Evolutionary conservation across 352 stramenopile species (phyloP).

Genomic region (Blastocystis sp.): DNA sequence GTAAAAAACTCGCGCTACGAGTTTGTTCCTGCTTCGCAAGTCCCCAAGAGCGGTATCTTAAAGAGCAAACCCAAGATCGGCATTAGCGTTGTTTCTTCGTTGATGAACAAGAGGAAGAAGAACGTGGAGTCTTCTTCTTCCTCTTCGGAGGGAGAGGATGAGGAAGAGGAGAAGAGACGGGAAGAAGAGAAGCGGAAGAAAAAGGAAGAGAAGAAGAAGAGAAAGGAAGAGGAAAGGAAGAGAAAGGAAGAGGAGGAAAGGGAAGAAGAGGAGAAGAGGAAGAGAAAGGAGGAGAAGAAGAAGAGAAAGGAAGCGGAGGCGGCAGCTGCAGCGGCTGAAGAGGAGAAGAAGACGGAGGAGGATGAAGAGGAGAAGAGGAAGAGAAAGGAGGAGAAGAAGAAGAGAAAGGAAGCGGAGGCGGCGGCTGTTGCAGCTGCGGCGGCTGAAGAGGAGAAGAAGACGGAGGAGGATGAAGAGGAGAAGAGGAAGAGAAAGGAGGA

Average conservation of each 20-base stretch:
- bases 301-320: background rate
- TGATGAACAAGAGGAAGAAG: slow-evolving; percentile 53
- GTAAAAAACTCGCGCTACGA: slow-evolving; percentile 34
- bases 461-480: slow-evolving; percentile 44
- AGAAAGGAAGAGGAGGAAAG: slow-evolving; percentile 54
- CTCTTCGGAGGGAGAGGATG: slow-evolving; percentile 1
- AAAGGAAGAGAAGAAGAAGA: background rate
- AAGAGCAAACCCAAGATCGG: slow-evolving; percentile 32
- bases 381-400: background rate
- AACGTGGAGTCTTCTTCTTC: slow-evolving; percentile 10
- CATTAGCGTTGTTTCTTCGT: background rate
- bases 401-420: slow-evolving; percentile 1
- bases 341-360: slow-evolving; percentile 7
- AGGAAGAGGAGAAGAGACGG: slow-evolving; percentile 1
- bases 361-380: slow-evolving; percentile 39
- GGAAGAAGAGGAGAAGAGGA: slow-evolving; percentile 15
- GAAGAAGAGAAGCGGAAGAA: slow-evolving; percentile 20
- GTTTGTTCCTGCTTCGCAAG: slow-evolving; percentile 62
- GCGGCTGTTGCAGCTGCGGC: too few relatives aligned
- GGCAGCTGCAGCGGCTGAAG: slow-evolving; percentile 17
- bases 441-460: too few relatives aligned
- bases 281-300: slow-evolving; percentile 27
- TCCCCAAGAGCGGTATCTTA: slow-evolving; percentile 5
- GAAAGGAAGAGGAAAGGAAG: background rate
- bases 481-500: slow-evolving; percentile 43